phyloP scores from a whole-genome alignment of 1,284 basidiomycete genomes.

The Sanghuangporus sanghuang region DNA sequence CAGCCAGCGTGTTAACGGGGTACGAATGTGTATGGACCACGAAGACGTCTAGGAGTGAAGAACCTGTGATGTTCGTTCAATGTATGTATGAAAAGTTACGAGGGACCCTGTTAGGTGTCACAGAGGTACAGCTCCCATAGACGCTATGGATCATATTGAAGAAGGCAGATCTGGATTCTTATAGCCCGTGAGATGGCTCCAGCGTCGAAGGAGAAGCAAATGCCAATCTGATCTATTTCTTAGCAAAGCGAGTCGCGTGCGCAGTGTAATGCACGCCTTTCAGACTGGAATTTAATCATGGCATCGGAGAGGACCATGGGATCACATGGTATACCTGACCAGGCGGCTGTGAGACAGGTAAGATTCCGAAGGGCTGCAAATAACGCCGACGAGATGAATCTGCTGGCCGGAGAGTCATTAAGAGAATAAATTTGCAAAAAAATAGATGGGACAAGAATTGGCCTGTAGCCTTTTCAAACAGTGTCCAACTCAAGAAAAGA shows the following conservation, averaged over 20 bases:
- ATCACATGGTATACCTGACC: neutral
- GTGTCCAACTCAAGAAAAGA: neutral
- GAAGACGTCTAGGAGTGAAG: conserved; percentile 13
- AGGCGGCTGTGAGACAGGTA: neutral
- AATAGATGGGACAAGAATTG: neutral
- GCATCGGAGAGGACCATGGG: neutral
- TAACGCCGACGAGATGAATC: neutral
- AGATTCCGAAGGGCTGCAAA: neutral
- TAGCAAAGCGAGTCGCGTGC: neutral
- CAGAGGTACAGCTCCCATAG: neutral
- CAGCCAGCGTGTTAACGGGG: conserved; percentile 4
- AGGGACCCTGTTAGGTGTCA: conserved; percentile 8
- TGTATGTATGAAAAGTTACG: conserved; percentile 10
- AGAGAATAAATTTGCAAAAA: neutral
- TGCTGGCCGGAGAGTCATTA: neutral
- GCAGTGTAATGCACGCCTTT: neutral
- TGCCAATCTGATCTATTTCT: conserved; percentile 2
- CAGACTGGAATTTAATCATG: neutral
- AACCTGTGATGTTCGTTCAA: conserved; percentile 7
- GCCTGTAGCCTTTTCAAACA: neutral
- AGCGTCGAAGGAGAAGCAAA: neutral
- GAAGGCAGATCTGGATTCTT: conserved; percentile 13
- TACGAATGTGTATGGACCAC: neutral
- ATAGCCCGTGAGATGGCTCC: conserved; percentile 3
- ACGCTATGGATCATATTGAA: conserved; percentile 3